Conservation (phyloP, 2,329 filamentous ascomycete genomes). For the Aplosporella prunicola region DNA sequence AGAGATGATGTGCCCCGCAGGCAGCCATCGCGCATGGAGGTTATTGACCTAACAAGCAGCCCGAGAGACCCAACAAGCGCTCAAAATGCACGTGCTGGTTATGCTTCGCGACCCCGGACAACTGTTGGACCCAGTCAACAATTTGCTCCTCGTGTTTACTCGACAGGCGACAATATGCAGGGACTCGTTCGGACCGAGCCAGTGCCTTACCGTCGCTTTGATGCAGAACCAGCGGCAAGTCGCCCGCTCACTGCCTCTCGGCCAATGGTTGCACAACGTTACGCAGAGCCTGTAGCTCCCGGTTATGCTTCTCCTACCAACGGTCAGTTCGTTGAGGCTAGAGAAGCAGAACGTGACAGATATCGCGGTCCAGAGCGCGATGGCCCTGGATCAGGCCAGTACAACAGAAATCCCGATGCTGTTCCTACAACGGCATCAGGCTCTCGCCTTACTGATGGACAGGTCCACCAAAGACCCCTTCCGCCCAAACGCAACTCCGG, state of each 20-base stretch:
- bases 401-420: not conserved
- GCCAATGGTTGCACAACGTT: not conserved
- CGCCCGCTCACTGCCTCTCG: not conserved
- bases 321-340: no score
- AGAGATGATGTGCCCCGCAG: not conserved
- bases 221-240: not conserved
- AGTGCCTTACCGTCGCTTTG: not conserved
- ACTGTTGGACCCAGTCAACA: no score
- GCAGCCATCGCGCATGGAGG: not conserved
- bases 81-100: not conserved
- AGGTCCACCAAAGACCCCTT: not conserved
- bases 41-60: conserved; percentile 5
- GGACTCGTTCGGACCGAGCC: no score
- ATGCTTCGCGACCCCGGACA: no score
- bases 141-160: not conserved
- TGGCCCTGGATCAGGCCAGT: not conserved
- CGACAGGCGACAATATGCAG: not conserved
- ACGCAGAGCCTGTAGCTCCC: no score
- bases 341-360: no score
- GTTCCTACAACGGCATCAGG: not conserved
- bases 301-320: no score
- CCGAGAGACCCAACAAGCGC: not conserved
- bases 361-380: no score
- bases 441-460: conserved; percentile 1
- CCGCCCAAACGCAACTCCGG: conserved; percentile 1